Percentiles rank a stretch among this genome's conserved stretches.
Evolutionary conservation across 768 basidiomycete species (phyloP).

Genomic region (Boletus coccyginus): DNA sequence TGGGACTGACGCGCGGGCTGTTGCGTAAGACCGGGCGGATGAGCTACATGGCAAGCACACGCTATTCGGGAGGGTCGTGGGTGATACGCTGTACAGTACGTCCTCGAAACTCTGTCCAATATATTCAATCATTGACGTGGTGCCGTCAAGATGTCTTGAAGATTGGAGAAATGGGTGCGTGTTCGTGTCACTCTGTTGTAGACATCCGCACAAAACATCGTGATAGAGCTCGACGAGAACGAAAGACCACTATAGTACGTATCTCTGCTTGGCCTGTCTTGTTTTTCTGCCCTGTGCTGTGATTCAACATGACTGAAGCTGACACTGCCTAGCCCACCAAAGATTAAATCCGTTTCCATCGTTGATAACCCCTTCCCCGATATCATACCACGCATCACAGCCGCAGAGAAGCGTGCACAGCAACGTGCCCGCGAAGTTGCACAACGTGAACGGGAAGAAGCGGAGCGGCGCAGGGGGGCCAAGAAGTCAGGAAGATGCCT

Average conservation of each 20-base stretch:
- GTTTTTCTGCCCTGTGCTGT: neutral
- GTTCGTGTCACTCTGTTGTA: neutral
- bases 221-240: slow-evolving; percentile 64
- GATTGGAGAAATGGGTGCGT: slow-evolving; percentile 83
- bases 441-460: slow-evolving; percentile 77
- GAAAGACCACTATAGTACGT: slow-evolving; percentile 81
- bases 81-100: slow-evolving; percentile 88
- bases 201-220: neutral
- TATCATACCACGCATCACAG: slow-evolving; percentile 94
- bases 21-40: slow-evolving; percentile 71
- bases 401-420: slow-evolving; percentile 85
- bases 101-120: slow-evolving; percentile 5
- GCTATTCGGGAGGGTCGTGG: slow-evolving; percentile 85
- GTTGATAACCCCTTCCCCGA: slow-evolving; percentile 94
- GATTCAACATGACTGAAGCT: neutral
- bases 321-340: slow-evolving; percentile 68
- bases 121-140: neutral
- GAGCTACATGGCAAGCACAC: slow-evolving; percentile 95
- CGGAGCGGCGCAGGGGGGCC: slow-evolving; percentile 65
- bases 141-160: slow-evolving; percentile 73
- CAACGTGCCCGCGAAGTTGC: slow-evolving; percentile 75
- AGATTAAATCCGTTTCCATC: slow-evolving; percentile 81
- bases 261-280: neutral
- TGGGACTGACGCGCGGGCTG: neutral
- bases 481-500: slow-evolving; percentile 67